Base-by-base conservation (phyloP, 2,329 filamentous ascomycete genomes). In the Fusarium paranaense region DNA sequence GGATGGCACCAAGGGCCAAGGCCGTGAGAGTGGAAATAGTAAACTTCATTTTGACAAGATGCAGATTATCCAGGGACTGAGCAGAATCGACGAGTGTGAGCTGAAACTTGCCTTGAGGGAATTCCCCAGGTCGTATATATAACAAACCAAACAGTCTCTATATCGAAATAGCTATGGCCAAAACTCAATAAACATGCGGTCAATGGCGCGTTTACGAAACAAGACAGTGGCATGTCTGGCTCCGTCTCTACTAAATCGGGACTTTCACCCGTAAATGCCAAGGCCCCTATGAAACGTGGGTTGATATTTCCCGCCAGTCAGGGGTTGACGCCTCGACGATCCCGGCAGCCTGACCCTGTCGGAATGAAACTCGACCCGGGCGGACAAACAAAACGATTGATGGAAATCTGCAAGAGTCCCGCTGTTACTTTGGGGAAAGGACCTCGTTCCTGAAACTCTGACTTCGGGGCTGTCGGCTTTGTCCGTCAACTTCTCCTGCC, bases 11-110 rank as follows among this genome's bases (percentile, higher is more conserved):
- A 20, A 75, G 58, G 11, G 64, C 67, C 6, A 80, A 27, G 2
- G 73, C 67, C 10, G 62, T 62, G n/a, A 80, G 30, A 14, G 70
- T 66, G 25, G 68, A 54, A 25, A 52, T 18, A 13, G 72, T 56
- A 45, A 78, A 63, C 66, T 78, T 79, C 78, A 80, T 80, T 20
- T 14, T 73, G 33, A 40, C 45, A 22, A 30, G 8, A 42, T 35
- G 52, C 25, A 50, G 45, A 27, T 50, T 50, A 27, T 50, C 20
- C 40, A 45, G 57, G 27, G 37, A 27, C 16, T 35, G 27, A 40
- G 7, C 52, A 25, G 20, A 20, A 2, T 11, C n/a, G 32, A 30
- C n/a, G 27, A 33, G 32, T 47, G 38, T 13, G 38, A 30, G 13
- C 13, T 18, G 18, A 52, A 66, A 16, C 22, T 10, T 9, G 16